A percentile compares a stretch with the other conserved stretches of the same genome.
Conservation (phyloP, 352 stramenopile genomes). For the Pythium aristosporum region DNA sequence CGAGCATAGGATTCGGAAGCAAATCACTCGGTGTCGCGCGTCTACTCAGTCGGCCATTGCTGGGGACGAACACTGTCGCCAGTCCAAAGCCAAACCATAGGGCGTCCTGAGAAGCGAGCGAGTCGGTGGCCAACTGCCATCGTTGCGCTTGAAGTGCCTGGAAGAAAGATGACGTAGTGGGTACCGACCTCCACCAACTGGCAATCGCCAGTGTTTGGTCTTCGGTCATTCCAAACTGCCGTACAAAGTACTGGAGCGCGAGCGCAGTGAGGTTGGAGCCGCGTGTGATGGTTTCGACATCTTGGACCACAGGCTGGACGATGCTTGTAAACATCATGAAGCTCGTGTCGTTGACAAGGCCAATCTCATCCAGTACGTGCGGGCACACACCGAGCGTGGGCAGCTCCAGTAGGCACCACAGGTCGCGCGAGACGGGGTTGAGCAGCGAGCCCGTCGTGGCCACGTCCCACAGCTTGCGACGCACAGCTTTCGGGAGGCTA, state of each 20-base stretch:
- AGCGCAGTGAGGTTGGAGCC: conserved; percentile 40
- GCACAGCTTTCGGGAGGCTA: conserved; percentile 22
- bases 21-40: conserved; percentile 31
- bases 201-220: conserved; percentile 34
- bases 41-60: conserved; percentile 22
- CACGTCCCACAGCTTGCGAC: conserved; percentile 50
- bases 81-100: conserved; percentile 49
- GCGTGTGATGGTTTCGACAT: conserved; percentile 26
- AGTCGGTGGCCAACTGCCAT: conserved; percentile 31
- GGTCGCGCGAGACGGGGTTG: conserved; percentile 38
- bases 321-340: conserved; percentile 32
- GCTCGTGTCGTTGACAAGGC: conserved; percentile 24
- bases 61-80: conserved; percentile 37
- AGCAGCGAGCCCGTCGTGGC: conserved; percentile 37
- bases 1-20: conserved; percentile 34
- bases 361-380: conserved; percentile 45
- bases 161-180: conserved; percentile 44
- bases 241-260: conserved; percentile 38
- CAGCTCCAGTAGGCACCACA: conserved; percentile 49
- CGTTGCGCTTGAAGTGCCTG: conserved; percentile 37
- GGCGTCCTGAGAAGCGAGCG: conserved; percentile 29
- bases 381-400: conserved; percentile 23
- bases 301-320: conserved; percentile 32
- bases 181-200: conserved; percentile 41
- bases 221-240: conserved; percentile 32